phyloP scores from a whole-genome alignment of 139 green algal genomes.

The Chlorella sp. region DNA sequence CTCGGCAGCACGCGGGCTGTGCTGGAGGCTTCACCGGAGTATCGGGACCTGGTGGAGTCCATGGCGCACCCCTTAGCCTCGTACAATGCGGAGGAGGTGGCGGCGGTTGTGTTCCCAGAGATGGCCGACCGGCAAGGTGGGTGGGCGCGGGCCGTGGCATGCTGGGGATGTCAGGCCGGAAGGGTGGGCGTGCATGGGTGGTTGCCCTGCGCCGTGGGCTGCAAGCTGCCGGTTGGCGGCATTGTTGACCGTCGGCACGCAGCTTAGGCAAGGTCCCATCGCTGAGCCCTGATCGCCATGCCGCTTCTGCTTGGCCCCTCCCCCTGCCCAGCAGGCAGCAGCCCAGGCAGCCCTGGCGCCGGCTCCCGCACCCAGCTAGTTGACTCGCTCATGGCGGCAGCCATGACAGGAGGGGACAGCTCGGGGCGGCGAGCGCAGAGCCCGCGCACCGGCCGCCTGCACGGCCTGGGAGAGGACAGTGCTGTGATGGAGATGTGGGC shows the following conservation, averaged over 20 bases:
- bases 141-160: no score
- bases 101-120: constrained; percentile 38
- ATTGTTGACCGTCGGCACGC: no score
- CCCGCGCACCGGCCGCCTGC: background rate
- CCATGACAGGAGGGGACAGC: background rate
- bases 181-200: no score
- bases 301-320: background rate
- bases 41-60: background rate
- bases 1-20: no score
- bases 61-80: background rate
- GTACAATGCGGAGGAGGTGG: constrained; percentile 23
- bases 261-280: no score
- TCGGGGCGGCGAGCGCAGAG: background rate
- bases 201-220: no score
- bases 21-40: background rate
- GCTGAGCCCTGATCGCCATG: no score
- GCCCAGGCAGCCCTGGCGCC: background rate
- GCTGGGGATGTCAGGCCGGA: no score
- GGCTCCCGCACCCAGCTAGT: constrained; percentile 3
- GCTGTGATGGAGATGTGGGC: no score
- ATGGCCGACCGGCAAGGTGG: background rate
- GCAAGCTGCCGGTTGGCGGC: no score
- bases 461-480: constrained; percentile 22
- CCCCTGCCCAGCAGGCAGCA: background rate
- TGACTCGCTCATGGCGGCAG: constrained; percentile 2